Evolutionary conservation across 305 asterid species (phyloP).

Genomic region (Coffea humblotiana): DNA sequence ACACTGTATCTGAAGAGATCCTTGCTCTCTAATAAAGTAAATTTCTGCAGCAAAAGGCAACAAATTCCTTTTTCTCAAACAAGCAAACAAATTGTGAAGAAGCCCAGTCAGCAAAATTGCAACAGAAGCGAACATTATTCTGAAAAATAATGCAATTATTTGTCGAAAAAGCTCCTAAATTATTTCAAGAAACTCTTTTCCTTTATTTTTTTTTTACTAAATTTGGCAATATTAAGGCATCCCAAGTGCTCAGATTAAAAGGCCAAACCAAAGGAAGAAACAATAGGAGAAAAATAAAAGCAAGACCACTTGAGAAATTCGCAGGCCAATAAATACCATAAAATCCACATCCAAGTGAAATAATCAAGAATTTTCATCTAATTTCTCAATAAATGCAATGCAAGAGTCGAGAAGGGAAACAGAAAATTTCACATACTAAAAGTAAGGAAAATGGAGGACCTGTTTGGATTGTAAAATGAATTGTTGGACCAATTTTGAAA

Average conservation of each 20-base stretch:
- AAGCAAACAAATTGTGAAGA: not conserved
- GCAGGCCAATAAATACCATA: not conserved
- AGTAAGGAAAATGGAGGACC: slow-evolving; percentile 24
- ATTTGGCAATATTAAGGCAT: too few species aligned
- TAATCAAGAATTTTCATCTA: not conserved
- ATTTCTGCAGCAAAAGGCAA: too few species aligned
- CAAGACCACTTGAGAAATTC: not conserved
- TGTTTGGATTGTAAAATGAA: slow-evolving; percentile 29
- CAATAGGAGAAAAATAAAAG: not conserved
- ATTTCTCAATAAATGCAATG: not conserved
- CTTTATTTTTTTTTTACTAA: too few species aligned
- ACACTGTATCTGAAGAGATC: too few species aligned
- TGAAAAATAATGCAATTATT: too few species aligned
- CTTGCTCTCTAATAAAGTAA: not conserved
- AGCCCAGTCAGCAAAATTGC: not conserved
- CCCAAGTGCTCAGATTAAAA: too few species aligned
- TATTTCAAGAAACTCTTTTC: too few species aligned
- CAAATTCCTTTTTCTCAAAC: not conserved
- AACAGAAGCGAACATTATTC: not conserved
- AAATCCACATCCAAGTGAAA: not conserved
- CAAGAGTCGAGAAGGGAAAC: not conserved
- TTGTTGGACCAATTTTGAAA: slow-evolving; percentile 33
- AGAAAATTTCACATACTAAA: not conserved
- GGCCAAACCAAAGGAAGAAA: too few species aligned
- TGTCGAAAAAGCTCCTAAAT: not conserved